Evolutionary conservation across 139 green algal species (phyloP), one percentile per base, ranked within the genome.

Genomic region (Astrephomene gubernaculifera): DNA sequence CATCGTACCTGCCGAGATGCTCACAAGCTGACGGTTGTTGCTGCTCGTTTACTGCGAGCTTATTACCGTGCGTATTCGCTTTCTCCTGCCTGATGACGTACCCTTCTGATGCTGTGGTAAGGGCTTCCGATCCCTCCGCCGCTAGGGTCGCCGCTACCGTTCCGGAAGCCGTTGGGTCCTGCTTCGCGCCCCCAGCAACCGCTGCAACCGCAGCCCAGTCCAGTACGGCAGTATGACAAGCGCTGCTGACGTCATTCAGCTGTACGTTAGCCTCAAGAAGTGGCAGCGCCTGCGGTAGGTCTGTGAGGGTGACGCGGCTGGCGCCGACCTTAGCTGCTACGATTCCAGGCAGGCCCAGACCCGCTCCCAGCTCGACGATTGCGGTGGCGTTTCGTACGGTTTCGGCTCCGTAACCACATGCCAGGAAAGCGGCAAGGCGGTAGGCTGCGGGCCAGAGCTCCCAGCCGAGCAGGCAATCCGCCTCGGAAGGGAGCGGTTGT

Each of bases 371-470:
- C 78, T 84, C 78, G 22, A 64, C 38, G 7, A 75, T 44, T 0
- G 27, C 39, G 2, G 2, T 31, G 2, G 39, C 41, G 25, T 27
- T 1, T 1, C 2, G 76, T 36, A 72, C 21, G 10, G 72, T 57
- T 29, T 69, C 39, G 10, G 60, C 60, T n/a, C 60, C 60, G 4
- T 39, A 17, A 1, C 5, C 7, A 12, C 60, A 73, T 5, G 60
- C 45, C 2, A 84, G 78, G 78, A 39, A 74, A 2, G 31, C 22
- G 1, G 78, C 78, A 2, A 84, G 63, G 31, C n/a, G n/a, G 8
- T 31, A 53, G 43, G 78, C 78, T 0, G 78, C 78, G 41, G 78
- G 78, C 78, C 78, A 84, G 17, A 84, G 78, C 78, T 84, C 78
- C 78, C 78, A 74, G 60, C 78, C 78, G 41, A 84, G 78, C 0